Evolutionary conservation across 148 eudicot species (phyloP), one percentile per base, ranked within the genome.

Genomic region (Beta vulgaris): DNA sequence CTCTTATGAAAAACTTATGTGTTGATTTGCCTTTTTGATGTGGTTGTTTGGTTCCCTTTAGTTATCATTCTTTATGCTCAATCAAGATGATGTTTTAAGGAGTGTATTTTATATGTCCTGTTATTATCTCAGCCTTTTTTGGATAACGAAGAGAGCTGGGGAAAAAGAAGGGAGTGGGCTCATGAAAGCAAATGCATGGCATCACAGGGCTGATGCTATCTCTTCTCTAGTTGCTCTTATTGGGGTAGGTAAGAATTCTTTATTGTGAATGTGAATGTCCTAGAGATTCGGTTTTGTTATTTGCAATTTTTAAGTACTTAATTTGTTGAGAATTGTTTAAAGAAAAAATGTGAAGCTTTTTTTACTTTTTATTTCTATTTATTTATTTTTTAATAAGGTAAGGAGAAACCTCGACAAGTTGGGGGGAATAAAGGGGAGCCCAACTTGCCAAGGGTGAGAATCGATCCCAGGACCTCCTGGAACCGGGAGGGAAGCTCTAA

Each of bases 131-230:
- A 96, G 99, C 80, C 87, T 96, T 70, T 96, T 81, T 81, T 88
- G 99, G 98, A 87, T 89, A 80, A 96, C 99, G 58, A 96, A 89
- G 84, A 85, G 78, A 79, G 98, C 94, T 19, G 99, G 93, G 53
- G 99, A 96, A 79, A 96, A 76, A 81, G 87, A 87, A 74, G 98
- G 98, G 75, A 96, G 99, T 85, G 98, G 98, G 55, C 84, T 96
- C 76, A 96, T 96, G 99, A 92, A 88, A 88, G 99, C 99, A 66
- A 96, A 96, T 87, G 99, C 99, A 32, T 96, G 97, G 99, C 99
- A 96, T 87, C 99, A 96, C 79, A 97, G 98, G 83, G 98, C 98
- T 25, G 99, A 96, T 86, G 99, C 99, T 73, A 77, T 96, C 80
- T 96, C 99, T 68, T 96, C 99, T 16, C 71, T 92, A 13, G 93